A percentile compares a stretch with the other conserved stretches of the same genome.
phyloP scores from a whole-genome alignment of 768 basidiomycete species.

The Agrocybe praecox region DNA sequence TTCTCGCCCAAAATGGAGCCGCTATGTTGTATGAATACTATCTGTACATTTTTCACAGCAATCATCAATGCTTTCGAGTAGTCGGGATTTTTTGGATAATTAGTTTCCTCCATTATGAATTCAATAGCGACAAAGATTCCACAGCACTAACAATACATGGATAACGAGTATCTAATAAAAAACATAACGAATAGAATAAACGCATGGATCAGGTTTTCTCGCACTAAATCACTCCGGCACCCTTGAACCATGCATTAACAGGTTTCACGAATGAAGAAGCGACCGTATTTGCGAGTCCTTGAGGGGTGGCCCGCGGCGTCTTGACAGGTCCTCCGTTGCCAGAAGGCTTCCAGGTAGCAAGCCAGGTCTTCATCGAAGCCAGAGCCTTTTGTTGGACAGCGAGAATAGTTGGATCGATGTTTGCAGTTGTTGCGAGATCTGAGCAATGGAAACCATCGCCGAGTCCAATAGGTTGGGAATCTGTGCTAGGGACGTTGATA shows the following conservation, averaged over 20 bases:
- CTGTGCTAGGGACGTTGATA: conserved; percentile 45
- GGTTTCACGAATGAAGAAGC: conserved; percentile 24
- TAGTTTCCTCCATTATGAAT: not conserved
- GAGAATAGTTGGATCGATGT: conserved; percentile 49
- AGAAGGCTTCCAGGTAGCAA: conserved; percentile 32
- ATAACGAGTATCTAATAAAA: not conserved
- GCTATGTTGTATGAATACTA: not conserved
- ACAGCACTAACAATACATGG: not conserved
- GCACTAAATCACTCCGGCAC: conserved; percentile 22
- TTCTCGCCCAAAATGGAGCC: not conserved
- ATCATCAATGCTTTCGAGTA: too few relatives aligned
- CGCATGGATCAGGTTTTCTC: not conserved
- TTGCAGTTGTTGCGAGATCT: conserved; percentile 48
- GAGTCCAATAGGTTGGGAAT: conserved; percentile 55
- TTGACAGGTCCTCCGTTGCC: conserved; percentile 6
- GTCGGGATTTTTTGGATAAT: too few relatives aligned
- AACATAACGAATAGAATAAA: not conserved
- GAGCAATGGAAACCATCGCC: conserved; percentile 72
- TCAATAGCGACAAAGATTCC: not conserved
- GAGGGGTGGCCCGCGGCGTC: conserved; percentile 14
- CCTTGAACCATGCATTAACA: conserved; percentile 36
- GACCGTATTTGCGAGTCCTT: conserved; percentile 3
- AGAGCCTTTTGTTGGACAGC: conserved; percentile 58
- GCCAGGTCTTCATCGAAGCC: conserved; percentile 56
- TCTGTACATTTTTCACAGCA: not conserved